A percentile compares a stretch with the other conserved stretches of the same genome.
phyloP scores from a whole-genome alignment of 768 basidiomycete genomes.

The Boletus sensibilis region DNA sequence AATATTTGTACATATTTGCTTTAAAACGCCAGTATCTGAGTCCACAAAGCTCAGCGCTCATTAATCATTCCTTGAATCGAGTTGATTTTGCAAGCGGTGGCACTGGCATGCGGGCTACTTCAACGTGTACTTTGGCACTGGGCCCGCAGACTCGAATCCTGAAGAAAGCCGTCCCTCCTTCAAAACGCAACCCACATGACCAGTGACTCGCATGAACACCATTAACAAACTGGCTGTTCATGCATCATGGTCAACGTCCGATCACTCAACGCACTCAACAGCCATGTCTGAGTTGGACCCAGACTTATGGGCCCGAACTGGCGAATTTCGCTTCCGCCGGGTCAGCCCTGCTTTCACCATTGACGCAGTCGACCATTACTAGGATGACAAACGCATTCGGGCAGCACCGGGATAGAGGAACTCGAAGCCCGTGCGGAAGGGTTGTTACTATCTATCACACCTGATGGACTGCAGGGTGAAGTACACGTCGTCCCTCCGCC shows the following conservation, averaged over 20 bases:
- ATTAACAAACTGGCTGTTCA: too few species aligned
- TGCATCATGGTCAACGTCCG: not conserved
- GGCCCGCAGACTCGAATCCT: not conserved
- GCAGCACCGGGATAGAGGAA: not conserved
- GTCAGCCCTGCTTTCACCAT: not conserved
- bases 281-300: not conserved
- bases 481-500: not conserved
- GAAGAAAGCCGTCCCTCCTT: not conserved
- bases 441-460: not conserved
- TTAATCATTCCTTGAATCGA: too few species aligned
- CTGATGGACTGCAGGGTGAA: not conserved
- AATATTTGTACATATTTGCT: too few species aligned
- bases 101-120: too few species aligned
- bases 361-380: not conserved
- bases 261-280: not conserved
- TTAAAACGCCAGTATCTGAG: too few species aligned
- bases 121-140: too few species aligned
- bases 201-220: not conserved
- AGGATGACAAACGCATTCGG: slow-evolving; percentile 2
- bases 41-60: too few species aligned
- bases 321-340: slow-evolving; percentile 1
- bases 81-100: too few species aligned
- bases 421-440: not conserved
- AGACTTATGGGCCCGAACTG: not conserved
- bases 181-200: not conserved